Evolutionary conservation across 768 basidiomycete genomes (phyloP).

Genomic region (Leccinum barrowsii): DNA sequence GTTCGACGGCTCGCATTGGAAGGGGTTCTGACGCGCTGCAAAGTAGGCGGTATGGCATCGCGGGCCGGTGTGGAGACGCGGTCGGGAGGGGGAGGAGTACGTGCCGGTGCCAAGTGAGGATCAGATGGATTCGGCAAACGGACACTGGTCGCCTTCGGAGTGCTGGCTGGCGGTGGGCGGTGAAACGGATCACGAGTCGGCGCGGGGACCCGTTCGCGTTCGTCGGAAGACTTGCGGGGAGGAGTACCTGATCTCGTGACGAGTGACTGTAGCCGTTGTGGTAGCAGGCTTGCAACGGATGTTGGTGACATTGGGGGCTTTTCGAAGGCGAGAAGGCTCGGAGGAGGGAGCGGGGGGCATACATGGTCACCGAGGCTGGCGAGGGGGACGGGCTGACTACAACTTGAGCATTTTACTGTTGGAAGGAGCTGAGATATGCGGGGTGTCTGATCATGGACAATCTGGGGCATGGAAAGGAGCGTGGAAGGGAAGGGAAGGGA

Average conservation of each 20-base stretch:
- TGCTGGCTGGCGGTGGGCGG: slow-evolving; percentile 22
- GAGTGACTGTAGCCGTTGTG: slow-evolving; percentile 47
- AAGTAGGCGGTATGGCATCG: slow-evolving; percentile 10
- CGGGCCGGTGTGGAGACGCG: slow-evolving; percentile 16
- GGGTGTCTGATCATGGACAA: slow-evolving; percentile 15
- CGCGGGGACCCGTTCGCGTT: slow-evolving; percentile 4
- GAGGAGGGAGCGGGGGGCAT: slow-evolving; percentile 54
- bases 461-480: slow-evolving; percentile 27
- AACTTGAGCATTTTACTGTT: slow-evolving; percentile 81
- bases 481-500: background rate
- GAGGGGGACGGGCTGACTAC: slow-evolving; percentile 66
- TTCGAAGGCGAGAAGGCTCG: slow-evolving; percentile 33
- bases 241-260: slow-evolving; percentile 27
- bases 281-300: slow-evolving; percentile 44
- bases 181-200: slow-evolving; percentile 27
- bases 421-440: slow-evolving; percentile 67
- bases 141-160: slow-evolving; percentile 4
- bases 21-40: slow-evolving; percentile 19
- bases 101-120: slow-evolving; percentile 1
- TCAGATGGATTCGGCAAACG: slow-evolving; percentile 6
- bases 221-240: slow-evolving; percentile 6
- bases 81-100: slow-evolving; percentile 9
- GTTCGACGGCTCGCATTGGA: slow-evolving; percentile 12
- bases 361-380: slow-evolving; percentile 73
- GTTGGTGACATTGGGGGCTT: slow-evolving; percentile 37